A percentile compares a stretch with the other conserved stretches of the same genome.
phyloP scores from a whole-genome alignment of 352 stramenopile species.

The Globisporangium nagaii region DNA sequence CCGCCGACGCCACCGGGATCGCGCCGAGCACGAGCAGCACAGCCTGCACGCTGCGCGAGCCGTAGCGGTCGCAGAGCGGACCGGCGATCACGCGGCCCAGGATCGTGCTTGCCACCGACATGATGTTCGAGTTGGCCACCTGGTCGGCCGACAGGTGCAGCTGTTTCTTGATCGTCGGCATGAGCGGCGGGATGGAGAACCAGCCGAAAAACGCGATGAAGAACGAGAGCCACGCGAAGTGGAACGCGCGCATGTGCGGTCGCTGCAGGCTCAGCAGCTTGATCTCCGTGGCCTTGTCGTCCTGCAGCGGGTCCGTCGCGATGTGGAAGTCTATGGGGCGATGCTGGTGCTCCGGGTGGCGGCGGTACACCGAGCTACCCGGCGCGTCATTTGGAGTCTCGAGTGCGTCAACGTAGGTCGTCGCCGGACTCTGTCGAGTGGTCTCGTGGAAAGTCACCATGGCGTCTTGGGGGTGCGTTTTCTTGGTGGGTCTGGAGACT shows the following conservation, averaged over 20 bases:
- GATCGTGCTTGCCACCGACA: constrained; percentile 86
- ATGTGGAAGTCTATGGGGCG: too few species aligned
- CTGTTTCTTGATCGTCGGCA: constrained; percentile 85
- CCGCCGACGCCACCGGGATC: constrained; percentile 81
- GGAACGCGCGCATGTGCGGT: constrained; percentile 93
- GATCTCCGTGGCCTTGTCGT: constrained; percentile 44
- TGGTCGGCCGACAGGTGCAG: constrained; percentile 81
- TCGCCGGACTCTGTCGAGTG: too few species aligned
- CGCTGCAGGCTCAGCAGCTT: constrained; percentile 51
- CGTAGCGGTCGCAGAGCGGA: constrained; percentile 90
- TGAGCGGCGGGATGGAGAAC: constrained; percentile 92
- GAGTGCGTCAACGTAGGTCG: neutral
- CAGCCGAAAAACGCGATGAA: constrained; percentile 95
- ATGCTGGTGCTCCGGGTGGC: too few species aligned
- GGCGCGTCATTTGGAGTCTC: neutral
- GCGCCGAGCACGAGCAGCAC: constrained; percentile 69
- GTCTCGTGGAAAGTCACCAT: neutral
- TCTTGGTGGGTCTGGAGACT: too few species aligned
- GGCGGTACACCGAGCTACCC: too few species aligned
- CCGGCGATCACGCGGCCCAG: constrained; percentile 87
- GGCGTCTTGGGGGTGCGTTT: neutral
- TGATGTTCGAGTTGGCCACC: constrained; percentile 89
- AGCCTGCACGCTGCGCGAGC: constrained; percentile 78
- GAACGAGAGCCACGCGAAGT: constrained; percentile 90
- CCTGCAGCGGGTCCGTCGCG: constrained; percentile 13